Evolutionary conservation across 768 basidiomycete genomes (phyloP).

Genomic region (Hysterangium stoloniferum): DNA sequence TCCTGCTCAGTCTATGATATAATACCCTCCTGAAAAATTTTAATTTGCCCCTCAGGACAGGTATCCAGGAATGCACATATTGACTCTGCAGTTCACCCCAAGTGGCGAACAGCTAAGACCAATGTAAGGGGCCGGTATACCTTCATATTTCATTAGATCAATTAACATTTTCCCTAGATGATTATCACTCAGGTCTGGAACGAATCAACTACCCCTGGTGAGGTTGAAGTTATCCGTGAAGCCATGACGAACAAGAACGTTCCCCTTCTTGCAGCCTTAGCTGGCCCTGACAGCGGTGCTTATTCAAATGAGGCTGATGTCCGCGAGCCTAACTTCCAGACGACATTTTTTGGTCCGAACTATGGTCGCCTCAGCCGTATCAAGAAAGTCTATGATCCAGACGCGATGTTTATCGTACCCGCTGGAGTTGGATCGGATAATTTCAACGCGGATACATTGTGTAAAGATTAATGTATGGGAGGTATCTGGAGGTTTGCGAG

Average conservation of each 20-base stretch:
- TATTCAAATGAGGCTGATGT: too few relatives aligned
- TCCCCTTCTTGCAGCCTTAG: background rate
- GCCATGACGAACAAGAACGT: too few relatives aligned
- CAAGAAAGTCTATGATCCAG: constrained; percentile 26
- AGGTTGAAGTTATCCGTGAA: too few relatives aligned
- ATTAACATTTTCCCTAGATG: constrained; percentile 2
- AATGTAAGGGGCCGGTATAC: constrained; percentile 26
- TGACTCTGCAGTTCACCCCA: constrained; percentile 26
- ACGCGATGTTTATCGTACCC: constrained; percentile 27
- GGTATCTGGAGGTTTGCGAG: too few relatives aligned
- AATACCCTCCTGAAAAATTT: background rate
- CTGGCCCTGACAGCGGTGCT: constrained; percentile 17
- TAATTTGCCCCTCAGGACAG: constrained; percentile 16
- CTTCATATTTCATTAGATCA: too few relatives aligned
- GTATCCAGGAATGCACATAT: constrained; percentile 28
- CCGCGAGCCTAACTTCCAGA: too few relatives aligned
- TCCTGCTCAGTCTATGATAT: background rate
- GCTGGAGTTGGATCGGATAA: constrained; percentile 25
- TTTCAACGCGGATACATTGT: too few relatives aligned
- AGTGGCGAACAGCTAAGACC: constrained; percentile 30
- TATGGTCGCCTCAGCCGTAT: constrained; percentile 24
- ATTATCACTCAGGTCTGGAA: background rate
- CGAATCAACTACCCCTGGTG: background rate
- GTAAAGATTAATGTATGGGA: too few relatives aligned
- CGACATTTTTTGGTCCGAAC: constrained; percentile 30